A percentile compares a stretch with the other conserved stretches of the same genome.
Evolutionary conservation across 2,329 filamentous ascomycete genomes (phyloP).

Genomic region (Nemania sp.): DNA sequence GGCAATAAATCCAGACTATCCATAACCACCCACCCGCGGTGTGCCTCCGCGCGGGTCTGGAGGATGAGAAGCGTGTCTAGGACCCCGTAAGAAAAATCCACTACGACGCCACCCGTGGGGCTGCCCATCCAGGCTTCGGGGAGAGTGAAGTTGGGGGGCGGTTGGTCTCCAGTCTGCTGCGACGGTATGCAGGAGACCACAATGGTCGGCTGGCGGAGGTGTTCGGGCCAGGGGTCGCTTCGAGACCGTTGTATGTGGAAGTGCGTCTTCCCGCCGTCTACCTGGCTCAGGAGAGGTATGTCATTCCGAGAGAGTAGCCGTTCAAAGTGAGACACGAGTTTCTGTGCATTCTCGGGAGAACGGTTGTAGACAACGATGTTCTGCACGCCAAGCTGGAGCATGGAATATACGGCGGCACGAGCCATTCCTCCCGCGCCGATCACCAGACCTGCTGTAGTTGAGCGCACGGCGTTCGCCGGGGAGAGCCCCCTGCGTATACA

Average conservation of each 20-base stretch:
- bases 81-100: constrained; percentile 81
- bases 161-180: constrained; percentile 71
- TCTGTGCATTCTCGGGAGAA: constrained; percentile 73
- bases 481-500: constrained; percentile 79
- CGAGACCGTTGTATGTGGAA: constrained; percentile 71
- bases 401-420: constrained; percentile 79
- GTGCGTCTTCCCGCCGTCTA: constrained; percentile 55
- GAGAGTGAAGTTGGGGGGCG: constrained; percentile 76
- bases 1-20: constrained; percentile 81
- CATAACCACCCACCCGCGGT: constrained; percentile 78
- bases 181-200: constrained; percentile 82
- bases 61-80: constrained; percentile 77
- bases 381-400: constrained; percentile 80
- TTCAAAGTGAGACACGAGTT: constrained; percentile 77
- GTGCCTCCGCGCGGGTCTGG: constrained; percentile 71
- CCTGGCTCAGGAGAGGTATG: constrained; percentile 58
- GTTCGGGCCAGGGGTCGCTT: constrained; percentile 73
- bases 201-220: constrained; percentile 75
- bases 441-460: constrained; percentile 67
- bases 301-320: constrained; percentile 61
- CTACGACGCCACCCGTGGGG: constrained; percentile 78
- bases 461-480: constrained; percentile 74
- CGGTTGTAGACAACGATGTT: constrained; percentile 82
- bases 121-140: constrained; percentile 78
- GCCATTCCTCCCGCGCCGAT: constrained; percentile 81